Evolutionary conservation across 2,329 filamentous ascomycete genomes (phyloP).

Genomic region (Verticillium klebahnii): DNA sequence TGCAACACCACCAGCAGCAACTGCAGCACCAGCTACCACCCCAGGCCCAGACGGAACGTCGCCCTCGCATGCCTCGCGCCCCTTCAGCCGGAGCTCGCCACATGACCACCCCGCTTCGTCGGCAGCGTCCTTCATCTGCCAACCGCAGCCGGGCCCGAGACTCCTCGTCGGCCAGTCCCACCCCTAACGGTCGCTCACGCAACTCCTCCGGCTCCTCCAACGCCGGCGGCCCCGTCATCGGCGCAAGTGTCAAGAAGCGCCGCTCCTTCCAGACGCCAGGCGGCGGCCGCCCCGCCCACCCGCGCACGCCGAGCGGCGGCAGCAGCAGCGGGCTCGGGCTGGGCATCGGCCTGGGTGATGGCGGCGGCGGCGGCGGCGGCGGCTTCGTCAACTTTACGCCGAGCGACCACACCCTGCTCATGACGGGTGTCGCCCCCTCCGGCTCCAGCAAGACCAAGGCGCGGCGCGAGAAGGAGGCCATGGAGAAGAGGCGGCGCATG

Average conservation of each 20-base stretch:
- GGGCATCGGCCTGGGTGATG: conserved; percentile 20
- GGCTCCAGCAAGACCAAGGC: conserved; percentile 93
- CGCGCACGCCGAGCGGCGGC: conserved; percentile 21
- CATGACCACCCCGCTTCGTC: conserved; percentile 36
- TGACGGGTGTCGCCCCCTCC: conserved; percentile 86
- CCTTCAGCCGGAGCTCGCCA: conserved; percentile 51
- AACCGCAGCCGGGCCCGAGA: conserved; percentile 18
- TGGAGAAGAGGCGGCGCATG: conserved; percentile 66
- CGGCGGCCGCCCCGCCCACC: conserved; percentile 6
- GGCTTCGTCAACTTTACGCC: conserved; percentile 91
- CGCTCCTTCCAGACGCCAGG: conserved; percentile 19
- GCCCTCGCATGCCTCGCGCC: conserved; percentile 44
- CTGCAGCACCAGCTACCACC: conserved; percentile 14
- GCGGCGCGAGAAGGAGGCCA: conserved; percentile 81
- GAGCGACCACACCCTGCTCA: conserved; percentile 69
- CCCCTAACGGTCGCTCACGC: conserved; percentile 27
- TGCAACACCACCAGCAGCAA: conserved; percentile 13
- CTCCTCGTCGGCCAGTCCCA: conserved; percentile 29
- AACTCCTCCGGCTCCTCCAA: conserved; percentile 34
- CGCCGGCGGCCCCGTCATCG: conserved; percentile 31
- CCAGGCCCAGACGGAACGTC: conserved; percentile 24
- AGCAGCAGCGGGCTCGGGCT: conserved; percentile 6
- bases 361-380: conserved; percentile 27
- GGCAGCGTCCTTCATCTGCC: conserved; percentile 31
- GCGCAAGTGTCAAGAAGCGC: conserved; percentile 32